These are phyloP conservation scores for Aspergillus phoenicis DNA, from an alignment of 2,329 filamentous ascomycete genomes.

Conservation along the genomic window DNA sequence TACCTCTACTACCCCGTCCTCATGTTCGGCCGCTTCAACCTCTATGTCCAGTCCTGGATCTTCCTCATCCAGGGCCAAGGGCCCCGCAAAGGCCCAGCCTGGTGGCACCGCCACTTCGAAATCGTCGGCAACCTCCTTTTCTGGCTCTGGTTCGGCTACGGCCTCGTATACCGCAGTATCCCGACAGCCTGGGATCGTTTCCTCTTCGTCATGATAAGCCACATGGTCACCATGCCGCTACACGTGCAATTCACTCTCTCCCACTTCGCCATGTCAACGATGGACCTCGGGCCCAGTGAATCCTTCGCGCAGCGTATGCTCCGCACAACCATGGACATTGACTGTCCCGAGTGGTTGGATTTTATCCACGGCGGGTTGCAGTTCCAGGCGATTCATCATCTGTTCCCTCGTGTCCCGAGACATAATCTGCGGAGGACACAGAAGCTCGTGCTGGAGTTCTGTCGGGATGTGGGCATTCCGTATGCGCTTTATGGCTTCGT, in stretches of 20 bases:
- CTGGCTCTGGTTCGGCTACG: constrained; percentile 83
- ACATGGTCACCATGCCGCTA: constrained; percentile 75
- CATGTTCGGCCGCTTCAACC: constrained; percentile 79
- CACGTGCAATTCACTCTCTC: constrained; percentile 90
- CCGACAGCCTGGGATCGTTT: constrained; percentile 68
- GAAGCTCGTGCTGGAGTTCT: constrained; percentile 75
- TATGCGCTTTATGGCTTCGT: constrained; percentile 84
- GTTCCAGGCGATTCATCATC: constrained; percentile 83
- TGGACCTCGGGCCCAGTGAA: constrained; percentile 76
- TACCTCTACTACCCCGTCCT: constrained; percentile 82
- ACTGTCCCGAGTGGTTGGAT: constrained; percentile 82
- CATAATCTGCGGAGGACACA: constrained; percentile 78
- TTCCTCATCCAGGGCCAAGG: constrained; percentile 70
- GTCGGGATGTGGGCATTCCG: constrained; percentile 74
- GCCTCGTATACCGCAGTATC: constrained; percentile 69
- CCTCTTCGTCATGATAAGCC: constrained; percentile 74
- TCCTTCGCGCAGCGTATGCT: constrained; percentile 88
- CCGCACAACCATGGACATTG: constrained; percentile 88
- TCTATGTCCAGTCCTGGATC: constrained; percentile 80
- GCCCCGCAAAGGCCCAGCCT: constrained; percentile 71
- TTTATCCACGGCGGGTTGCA: constrained; percentile 85
- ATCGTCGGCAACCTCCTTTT: constrained; percentile 73
- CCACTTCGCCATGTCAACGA: constrained; percentile 88
- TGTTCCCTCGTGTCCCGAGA: constrained; percentile 77
- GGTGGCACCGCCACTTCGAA: constrained; percentile 80